Base-by-base conservation (phyloP, 352 stramenopile genomes). In the Phytophthora nicotianae region DNA sequence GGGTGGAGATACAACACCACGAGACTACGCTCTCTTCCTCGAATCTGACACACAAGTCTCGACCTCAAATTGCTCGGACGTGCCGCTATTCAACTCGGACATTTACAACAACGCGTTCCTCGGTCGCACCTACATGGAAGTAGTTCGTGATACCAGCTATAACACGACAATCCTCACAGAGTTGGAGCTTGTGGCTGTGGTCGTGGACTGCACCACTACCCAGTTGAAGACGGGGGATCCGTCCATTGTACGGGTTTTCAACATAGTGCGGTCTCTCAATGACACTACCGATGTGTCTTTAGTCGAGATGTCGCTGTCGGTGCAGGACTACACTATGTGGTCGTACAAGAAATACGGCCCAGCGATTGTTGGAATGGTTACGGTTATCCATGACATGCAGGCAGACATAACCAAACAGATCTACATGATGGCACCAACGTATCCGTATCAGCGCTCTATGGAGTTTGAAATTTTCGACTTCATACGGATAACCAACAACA, bases 101-200 rank as follows among this genome's bases (percentile, higher is more conserved):
- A 75, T 80, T 20, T 77, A 84, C 56, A 59, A 56, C 8, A 46
- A 82, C 49, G 27, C 5, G 2, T 82, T 74, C 37, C 57, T 81
- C 32, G 65, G 59, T 6, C 41, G 42, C 21, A 66, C 65, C 7
- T 77, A 74, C n/a, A 20, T 42, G 2, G 56, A 75, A 6, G 47
- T 81, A 0, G 43, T 75, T 9, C 48, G 33, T 0, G 60, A 70
- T 8, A 79, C 72, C 5, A 58, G 59, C 14, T 80, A 86, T 59
- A 78, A 72, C 52, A 64, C 73, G 4, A 74, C 58, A 5, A 59
- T 68, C 16, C 21, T 82, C 8, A 41, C 45, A 0, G 61, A 72
- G 9, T 41, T 61, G 0, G 77, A 86, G 52, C 63, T 86, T 5
- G 60, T 86, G 9, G 38, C 69, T 3, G 65, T 75, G 0, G 52